phyloP scores from a whole-genome alignment of 768 basidiomycete genomes.

The Auricularia auricula-judae region DNA sequence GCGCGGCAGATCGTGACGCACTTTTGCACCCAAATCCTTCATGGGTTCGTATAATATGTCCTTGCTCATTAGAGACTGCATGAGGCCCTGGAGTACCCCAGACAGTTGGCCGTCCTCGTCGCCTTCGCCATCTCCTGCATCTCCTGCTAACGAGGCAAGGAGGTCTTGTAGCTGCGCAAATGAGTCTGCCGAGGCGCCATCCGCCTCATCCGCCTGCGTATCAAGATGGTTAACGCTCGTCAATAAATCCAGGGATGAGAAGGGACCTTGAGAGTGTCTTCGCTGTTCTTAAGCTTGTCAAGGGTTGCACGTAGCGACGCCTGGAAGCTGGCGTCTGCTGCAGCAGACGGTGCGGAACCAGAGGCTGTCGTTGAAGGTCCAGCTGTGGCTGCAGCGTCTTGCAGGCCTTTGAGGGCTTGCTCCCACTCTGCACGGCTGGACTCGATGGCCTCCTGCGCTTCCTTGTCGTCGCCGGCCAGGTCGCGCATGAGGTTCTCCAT shows the following conservation, averaged over 20 bases:
- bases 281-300: constrained; percentile 61
- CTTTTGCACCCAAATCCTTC: constrained; percentile 67
- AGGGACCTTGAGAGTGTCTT: constrained; percentile 39
- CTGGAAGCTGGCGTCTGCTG: constrained; percentile 43
- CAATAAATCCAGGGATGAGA: not conserved
- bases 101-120: constrained; percentile 42
- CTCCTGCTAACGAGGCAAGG: constrained; percentile 29
- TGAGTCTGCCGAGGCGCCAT: constrained; percentile 23
- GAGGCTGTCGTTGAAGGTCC: not conserved
- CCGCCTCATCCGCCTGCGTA: constrained; percentile 9
- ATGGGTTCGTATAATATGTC: constrained; percentile 80
- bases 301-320: constrained; percentile 59
- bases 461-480: constrained; percentile 12
- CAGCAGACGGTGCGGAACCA: constrained; percentile 7
- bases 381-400: constrained; percentile 9
- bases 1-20: constrained; percentile 18
- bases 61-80: constrained; percentile 71
- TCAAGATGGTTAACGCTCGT: not conserved
- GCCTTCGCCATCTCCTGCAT: constrained; percentile 16
- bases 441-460: constrained; percentile 16
- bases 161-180: constrained; percentile 16
- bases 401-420: constrained; percentile 26
- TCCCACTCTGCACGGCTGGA: constrained; percentile 18
- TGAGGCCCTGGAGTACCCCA: constrained; percentile 67
- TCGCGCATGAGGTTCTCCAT: constrained; percentile 37